A percentile compares a stretch with the other conserved stretches of the same genome.
phyloP scores from a whole-genome alignment of 1,139 yeast species.

The Yamadazyma spencermartinsiae region DNA sequence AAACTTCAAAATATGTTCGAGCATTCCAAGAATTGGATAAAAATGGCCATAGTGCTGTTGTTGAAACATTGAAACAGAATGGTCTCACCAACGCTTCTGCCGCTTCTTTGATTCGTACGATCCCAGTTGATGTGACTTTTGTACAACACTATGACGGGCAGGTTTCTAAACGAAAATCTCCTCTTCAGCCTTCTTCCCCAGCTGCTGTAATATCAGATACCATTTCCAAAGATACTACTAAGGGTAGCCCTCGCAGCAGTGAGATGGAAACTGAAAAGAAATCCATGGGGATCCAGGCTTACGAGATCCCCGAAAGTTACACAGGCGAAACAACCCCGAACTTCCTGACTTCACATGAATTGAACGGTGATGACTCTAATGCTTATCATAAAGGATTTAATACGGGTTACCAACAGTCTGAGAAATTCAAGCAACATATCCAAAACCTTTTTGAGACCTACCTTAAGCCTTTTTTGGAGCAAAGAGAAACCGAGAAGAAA shows the following conservation, averaged over 20 bases:
- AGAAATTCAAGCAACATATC: constrained; percentile 24
- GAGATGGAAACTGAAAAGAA: no score
- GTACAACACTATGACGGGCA: constrained; percentile 3
- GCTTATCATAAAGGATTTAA: constrained; percentile 39
- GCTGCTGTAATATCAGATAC: not conserved
- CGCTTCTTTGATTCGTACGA: constrained; percentile 19
- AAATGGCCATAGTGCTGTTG: constrained; percentile 37
- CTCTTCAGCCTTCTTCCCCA: not conserved
- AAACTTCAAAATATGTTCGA: constrained; percentile 44
- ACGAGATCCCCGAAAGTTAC: constrained; percentile 10
- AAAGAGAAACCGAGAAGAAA: constrained; percentile 2
- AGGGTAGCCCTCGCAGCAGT: no score
- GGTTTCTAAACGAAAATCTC: not conserved
- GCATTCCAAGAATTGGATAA: constrained; percentile 41
- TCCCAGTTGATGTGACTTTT: constrained; percentile 36
- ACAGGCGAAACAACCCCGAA: constrained; percentile 1
- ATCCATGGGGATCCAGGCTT: constrained; percentile 33
- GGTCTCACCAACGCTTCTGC: constrained; percentile 24
- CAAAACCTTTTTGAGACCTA: constrained; percentile 14
- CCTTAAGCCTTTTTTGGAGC: constrained; percentile 15
- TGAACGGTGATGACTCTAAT: constrained; percentile 1
- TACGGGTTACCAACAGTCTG: constrained; percentile 33
- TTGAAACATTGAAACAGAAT: constrained; percentile 23
- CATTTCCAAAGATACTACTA: no score
- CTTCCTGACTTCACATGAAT: constrained; percentile 6